Percentiles rank a stretch among this genome's conserved stretches.
Conservation (phyloP, 2,329 filamentous ascomycete species). For the Dothiorella sarmentorum region DNA sequence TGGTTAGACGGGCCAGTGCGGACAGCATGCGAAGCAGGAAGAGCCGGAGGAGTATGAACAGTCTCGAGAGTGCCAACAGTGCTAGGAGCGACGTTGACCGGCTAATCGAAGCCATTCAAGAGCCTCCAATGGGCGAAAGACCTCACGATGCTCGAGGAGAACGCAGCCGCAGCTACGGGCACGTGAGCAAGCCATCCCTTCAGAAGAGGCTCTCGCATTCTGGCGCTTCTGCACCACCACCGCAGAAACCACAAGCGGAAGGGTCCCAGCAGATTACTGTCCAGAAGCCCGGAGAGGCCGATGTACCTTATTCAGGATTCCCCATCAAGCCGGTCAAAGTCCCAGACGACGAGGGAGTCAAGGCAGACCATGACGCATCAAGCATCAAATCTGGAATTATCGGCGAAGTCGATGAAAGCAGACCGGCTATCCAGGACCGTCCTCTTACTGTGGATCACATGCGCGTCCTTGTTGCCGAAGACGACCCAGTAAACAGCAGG, state of each 20-base stretch:
- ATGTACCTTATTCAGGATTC: constrained; percentile 35
- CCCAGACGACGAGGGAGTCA: constrained; percentile 39
- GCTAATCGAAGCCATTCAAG: constrained; percentile 68
- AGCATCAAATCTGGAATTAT: constrained; percentile 26
- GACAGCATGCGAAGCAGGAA: constrained; percentile 50
- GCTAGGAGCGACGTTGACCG: constrained; percentile 63
- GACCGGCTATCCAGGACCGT: constrained; percentile 18
- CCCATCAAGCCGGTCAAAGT: constrained; percentile 47
- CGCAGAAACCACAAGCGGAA: constrained; percentile 35
- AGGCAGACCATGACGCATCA: neutral
- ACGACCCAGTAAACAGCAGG: constrained; percentile 82
- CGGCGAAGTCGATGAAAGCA: constrained; percentile 29
- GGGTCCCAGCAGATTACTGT: constrained; percentile 32
- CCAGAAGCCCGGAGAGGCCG: constrained; percentile 8
- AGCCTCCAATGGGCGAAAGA: constrained; percentile 43
- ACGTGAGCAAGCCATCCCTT: neutral
- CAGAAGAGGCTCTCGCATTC: neutral
- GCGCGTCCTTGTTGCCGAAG: constrained; percentile 75
- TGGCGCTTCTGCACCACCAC: no score
- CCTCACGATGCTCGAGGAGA: constrained; percentile 19
- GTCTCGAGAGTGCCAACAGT: constrained; percentile 39
- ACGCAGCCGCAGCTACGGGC: neutral
- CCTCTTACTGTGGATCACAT: constrained; percentile 43
- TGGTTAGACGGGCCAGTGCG: constrained; percentile 31
- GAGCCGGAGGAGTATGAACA: constrained; percentile 48